phyloP scores from a whole-genome alignment of 1,284 basidiomycete genomes.

The Limonomyces culmigenus region DNA sequence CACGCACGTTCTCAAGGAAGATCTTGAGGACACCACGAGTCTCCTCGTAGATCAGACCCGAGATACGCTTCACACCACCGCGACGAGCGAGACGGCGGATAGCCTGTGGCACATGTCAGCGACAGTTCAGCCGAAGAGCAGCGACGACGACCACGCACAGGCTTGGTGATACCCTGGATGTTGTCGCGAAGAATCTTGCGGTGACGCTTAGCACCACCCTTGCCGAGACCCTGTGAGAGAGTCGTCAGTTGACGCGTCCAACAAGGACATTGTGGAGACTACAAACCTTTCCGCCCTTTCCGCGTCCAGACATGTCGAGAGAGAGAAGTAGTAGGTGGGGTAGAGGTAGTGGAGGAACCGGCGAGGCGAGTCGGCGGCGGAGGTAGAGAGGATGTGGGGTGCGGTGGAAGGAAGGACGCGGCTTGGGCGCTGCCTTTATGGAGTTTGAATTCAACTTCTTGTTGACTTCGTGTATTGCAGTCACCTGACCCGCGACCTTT shows the following conservation, averaged over 20 bases:
- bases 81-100: slow-evolving; percentile 77
- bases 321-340: no score
- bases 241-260: neutral
- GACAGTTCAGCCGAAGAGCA: neutral
- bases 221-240: slow-evolving; percentile 34
- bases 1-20: slow-evolving; percentile 42
- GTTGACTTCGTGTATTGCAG: no score
- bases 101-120: slow-evolving; percentile 27
- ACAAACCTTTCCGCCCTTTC: slow-evolving; percentile 23
- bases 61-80: slow-evolving; percentile 77
- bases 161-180: slow-evolving; percentile 53
- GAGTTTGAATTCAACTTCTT: no score
- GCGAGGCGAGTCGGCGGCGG: no score
- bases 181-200: slow-evolving; percentile 62
- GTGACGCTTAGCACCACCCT: slow-evolving; percentile 63
- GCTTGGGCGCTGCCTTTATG: no score
- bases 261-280: slow-evolving; percentile 1
- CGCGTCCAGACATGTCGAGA: slow-evolving; percentile 29
- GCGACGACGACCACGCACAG: slow-evolving; percentile 13
- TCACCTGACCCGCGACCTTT: no score
- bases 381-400: no score
- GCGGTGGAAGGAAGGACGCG: no score
- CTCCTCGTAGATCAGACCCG: slow-evolving; percentile 70
- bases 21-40: slow-evolving; percentile 77
- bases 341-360: no score